Evolutionary conservation across 2,329 filamentous ascomycete species (phyloP).

Genomic region (Colletotrichum lentis): DNA sequence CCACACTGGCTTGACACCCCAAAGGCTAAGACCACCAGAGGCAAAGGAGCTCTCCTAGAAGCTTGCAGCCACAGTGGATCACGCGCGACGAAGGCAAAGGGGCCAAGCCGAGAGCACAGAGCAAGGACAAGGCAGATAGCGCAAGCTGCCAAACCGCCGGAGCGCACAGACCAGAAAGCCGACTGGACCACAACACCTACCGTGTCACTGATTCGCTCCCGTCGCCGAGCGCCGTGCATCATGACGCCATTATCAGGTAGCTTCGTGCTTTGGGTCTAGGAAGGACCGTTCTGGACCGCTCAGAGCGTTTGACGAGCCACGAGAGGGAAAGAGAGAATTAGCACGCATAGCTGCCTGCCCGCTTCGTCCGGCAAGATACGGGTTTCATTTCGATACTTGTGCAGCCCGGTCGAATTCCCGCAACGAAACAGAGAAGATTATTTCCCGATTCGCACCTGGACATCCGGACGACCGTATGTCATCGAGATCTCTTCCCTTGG

Average conservation of each 20-base stretch:
- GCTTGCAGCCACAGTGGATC: constrained; percentile 32
- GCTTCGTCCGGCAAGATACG: constrained; percentile 27
- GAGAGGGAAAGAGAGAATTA: constrained; percentile 2
- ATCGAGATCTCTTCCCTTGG: constrained; percentile 34
- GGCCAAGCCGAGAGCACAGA: constrained; percentile 8
- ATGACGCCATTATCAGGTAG: constrained; percentile 28
- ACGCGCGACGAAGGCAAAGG: constrained; percentile 7
- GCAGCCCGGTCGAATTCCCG: constrained; percentile 32
- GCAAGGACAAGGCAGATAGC: neutral
- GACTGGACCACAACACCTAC: constrained; percentile 1
- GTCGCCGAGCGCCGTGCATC: constrained; percentile 9
- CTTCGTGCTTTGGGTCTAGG: constrained; percentile 18
- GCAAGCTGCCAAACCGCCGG: neutral
- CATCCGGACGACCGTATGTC: constrained; percentile 26
- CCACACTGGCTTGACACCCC: constrained; percentile 14
- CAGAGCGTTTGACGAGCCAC: constrained; percentile 21
- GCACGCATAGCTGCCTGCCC: constrained; percentile 13
- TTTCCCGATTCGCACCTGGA: constrained; percentile 32
- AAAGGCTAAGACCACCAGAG: neutral
- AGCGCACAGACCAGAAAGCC: constrained; percentile 13
- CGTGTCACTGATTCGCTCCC: constrained; percentile 12
- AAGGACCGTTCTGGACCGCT: constrained; percentile 35
- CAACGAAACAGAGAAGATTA: constrained; percentile 25
- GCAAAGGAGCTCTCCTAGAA: constrained; percentile 4
- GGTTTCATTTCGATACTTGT: constrained; percentile 30